phyloP scores from a whole-genome alignment of 208 protist genomes.

The Borovskyia barvae region DNA sequence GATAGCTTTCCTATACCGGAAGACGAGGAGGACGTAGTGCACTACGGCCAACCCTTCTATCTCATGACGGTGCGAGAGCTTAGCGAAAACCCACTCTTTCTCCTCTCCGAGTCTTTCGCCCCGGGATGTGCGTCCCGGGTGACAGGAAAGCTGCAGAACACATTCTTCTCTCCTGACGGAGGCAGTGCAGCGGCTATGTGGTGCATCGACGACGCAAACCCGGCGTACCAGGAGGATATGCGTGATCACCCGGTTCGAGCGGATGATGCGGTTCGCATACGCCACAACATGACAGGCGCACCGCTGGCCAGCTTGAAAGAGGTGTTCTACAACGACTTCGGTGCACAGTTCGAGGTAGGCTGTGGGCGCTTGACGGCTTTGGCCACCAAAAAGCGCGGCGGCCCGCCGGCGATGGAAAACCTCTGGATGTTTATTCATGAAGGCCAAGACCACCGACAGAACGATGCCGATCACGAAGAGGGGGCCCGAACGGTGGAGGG shows the following conservation, averaged over 20 bases:
- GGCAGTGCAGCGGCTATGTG: conserved; percentile 65
- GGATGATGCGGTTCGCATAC: conserved; percentile 65
- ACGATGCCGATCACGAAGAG: neutral
- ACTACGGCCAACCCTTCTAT: conserved; percentile 90
- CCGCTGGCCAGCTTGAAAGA: conserved; percentile 65
- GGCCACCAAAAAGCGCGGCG: conserved; percentile 45
- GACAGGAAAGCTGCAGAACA: conserved; percentile 69
- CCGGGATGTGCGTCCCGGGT: conserved; percentile 65
- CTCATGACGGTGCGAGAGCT: conserved; percentile 75
- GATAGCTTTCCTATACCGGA: conserved; percentile 64
- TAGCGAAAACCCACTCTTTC: conserved; percentile 67
- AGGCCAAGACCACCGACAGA: conserved; percentile 30
- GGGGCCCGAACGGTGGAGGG: neutral
- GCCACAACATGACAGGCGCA: conserved; percentile 76
- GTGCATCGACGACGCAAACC: conserved; percentile 69
- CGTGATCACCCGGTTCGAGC: conserved; percentile 78
- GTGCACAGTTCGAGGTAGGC: conserved; percentile 76
- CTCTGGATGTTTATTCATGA: conserved; percentile 83
- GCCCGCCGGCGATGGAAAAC: conserved; percentile 47
- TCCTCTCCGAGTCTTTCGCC: conserved; percentile 68
- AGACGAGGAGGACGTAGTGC: conserved; percentile 83
- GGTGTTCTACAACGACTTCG: conserved; percentile 86
- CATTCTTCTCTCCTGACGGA: conserved; percentile 84
- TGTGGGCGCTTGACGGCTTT: conserved; percentile 41
- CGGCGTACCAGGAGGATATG: conserved; percentile 82